phyloP scores from a whole-genome alignment of 176 grass and related monocot species.

The Oryza nivara region DNA sequence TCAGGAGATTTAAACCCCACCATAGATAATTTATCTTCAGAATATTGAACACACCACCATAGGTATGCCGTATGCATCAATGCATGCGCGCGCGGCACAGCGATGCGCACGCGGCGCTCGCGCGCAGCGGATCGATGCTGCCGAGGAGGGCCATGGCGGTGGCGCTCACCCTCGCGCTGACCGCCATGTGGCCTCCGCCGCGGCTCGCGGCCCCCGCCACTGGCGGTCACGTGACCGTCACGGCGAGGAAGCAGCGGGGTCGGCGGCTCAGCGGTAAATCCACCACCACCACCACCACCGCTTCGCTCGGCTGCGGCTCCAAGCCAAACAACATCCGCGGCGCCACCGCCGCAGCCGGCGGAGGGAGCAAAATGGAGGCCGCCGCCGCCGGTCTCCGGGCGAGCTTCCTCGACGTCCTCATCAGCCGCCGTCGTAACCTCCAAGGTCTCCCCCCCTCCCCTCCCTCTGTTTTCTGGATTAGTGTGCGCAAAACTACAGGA shows the following conservation, averaged over 20 bases:
- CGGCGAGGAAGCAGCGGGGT: background rate
- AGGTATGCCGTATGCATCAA: no score
- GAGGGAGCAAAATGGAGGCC: constrained; percentile 37
- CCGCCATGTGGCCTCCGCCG: constrained; percentile 25
- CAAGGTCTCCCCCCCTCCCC: constrained; percentile 34
- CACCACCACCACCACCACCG: no score
- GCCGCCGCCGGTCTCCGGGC: constrained; percentile 37
- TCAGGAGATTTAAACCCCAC: no score
- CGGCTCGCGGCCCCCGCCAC: constrained; percentile 28
- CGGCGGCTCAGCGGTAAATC: background rate
- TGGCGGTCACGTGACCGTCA: constrained; percentile 31
- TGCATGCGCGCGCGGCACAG: no score
- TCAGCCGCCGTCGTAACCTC: constrained; percentile 51
- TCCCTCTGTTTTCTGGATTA: background rate
- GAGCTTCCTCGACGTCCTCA: constrained; percentile 52
- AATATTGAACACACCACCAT: no score
- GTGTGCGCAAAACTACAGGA: no score
- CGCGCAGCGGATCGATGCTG: constrained; percentile 25
- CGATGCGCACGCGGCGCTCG: background rate
- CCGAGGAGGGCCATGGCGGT: constrained; percentile 24
- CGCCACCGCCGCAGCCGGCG: background rate
- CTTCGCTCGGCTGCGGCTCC: no score
- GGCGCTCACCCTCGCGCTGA: constrained; percentile 26
- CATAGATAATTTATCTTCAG: no score
- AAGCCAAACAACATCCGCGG: background rate